phyloP scores from a whole-genome alignment of 2,329 filamentous ascomycete genomes.

The Metarhizium album region DNA sequence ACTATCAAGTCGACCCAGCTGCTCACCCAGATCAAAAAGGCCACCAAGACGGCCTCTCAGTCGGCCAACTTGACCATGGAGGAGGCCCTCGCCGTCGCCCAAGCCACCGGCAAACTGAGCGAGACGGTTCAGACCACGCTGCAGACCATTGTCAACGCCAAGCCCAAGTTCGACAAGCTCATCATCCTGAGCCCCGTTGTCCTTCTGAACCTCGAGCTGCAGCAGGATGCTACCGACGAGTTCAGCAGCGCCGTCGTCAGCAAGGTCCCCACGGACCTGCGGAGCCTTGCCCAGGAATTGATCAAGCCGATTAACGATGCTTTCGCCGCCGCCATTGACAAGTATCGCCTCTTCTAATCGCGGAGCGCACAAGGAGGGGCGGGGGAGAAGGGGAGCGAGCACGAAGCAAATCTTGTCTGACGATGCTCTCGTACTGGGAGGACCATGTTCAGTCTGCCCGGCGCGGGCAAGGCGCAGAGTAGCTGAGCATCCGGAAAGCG shows the following conservation, averaged over 20 bases:
- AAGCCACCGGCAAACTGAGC: conserved; percentile 24
- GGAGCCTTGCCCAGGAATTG: conserved; percentile 22
- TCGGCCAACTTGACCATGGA: conserved; percentile 26
- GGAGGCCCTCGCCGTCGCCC: conserved; percentile 29
- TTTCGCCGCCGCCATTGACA: conserved; percentile 27
- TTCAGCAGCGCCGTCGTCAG: conserved; percentile 26
- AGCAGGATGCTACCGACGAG: conserved; percentile 28
- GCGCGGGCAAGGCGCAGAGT: no score
- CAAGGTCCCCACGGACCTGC: conserved; percentile 27
- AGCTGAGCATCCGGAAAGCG: no score
- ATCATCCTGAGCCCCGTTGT: conserved; percentile 32
- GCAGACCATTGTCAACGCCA: conserved; percentile 25
- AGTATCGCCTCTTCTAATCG: conserved; percentile 3
- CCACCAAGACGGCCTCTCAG: conserved; percentile 23
- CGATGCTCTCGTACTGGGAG: no score
- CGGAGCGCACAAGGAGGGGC: neutral
- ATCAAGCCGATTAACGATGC: conserved; percentile 25
- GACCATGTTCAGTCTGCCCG: no score
- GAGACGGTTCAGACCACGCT: conserved; percentile 28
- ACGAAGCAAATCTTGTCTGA: no score
- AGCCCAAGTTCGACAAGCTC: conserved; percentile 33
- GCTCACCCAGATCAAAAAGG: conserved; percentile 27
- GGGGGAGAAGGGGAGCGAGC: neutral
- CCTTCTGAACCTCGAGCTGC: conserved; percentile 27
- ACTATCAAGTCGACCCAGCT: conserved; percentile 26